Percentiles rank a stretch among this genome's conserved stretches.
Evolutionary conservation across 164 flowering plant genomes (phyloP).

Genomic region (Saururus chinensis): DNA sequence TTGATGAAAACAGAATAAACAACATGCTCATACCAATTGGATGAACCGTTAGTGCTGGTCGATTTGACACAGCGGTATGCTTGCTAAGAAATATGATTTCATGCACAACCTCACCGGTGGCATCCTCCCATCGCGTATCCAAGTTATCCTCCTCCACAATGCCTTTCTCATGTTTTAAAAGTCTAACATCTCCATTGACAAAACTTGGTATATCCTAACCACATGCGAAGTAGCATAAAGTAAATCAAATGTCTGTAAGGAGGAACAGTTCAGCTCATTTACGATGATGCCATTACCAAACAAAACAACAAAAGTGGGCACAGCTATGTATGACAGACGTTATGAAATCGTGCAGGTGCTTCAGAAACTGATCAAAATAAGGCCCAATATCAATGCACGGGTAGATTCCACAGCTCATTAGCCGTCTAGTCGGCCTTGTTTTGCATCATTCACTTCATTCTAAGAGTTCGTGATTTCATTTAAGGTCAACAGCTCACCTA

Average conservation of each 20-base stretch:
- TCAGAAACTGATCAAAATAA: no score
- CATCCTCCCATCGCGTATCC: constrained; percentile 71
- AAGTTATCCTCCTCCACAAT: constrained; percentile 71
- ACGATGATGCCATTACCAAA: neutral
- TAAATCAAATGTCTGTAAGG: neutral
- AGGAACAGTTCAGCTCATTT: neutral
- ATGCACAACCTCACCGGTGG: constrained; percentile 60
- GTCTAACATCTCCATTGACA: constrained; percentile 42
- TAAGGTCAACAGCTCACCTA: no score
- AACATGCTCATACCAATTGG: constrained; percentile 55
- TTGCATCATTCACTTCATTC: no score
- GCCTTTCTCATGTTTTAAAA: constrained; percentile 50
- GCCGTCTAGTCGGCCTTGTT: no score
- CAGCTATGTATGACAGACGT: neutral
- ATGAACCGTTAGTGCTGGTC: constrained; percentile 85
- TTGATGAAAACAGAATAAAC: neutral
- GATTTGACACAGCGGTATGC: constrained; percentile 76
- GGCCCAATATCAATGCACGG: no score
- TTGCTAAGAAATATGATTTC: constrained; percentile 75
- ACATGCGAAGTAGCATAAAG: neutral
- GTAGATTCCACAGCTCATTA: no score
- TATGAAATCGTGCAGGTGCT: neutral
- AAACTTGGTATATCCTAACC: constrained; percentile 46
- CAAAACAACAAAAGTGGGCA: neutral
- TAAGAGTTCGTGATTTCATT: no score